Evolutionary conservation across 768 basidiomycete species (phyloP).

Genomic region (Lentinula detonsa): DNA sequence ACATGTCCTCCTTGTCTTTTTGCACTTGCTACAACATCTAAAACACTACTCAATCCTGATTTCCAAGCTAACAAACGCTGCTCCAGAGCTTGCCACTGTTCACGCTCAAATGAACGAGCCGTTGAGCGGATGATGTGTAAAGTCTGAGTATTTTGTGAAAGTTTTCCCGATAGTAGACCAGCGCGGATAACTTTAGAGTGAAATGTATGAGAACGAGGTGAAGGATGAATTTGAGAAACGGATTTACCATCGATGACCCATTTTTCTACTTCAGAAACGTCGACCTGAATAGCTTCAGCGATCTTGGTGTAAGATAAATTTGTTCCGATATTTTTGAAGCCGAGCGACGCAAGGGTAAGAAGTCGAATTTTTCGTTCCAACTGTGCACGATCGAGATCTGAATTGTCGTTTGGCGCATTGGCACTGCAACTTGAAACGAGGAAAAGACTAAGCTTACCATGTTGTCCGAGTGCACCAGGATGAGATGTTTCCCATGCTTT

Average conservation of each 20-base stretch:
- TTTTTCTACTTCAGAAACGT: conserved; percentile 64
- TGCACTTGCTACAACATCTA: conserved; percentile 63
- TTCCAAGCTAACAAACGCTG: conserved; percentile 76
- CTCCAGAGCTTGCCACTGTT: conserved; percentile 78
- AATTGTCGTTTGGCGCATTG: too few relatives aligned
- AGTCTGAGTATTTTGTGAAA: conserved; percentile 74
- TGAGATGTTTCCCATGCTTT: conserved; percentile 53
- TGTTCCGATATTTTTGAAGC: conserved; percentile 70
- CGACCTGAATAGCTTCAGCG: conserved; percentile 60
- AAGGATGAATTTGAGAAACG: not conserved
- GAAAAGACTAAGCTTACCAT: conserved; percentile 37
- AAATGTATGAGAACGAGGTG: not conserved
- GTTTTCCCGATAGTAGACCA: conserved; percentile 73
- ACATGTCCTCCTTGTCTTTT: conserved; percentile 35
- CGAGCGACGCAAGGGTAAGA: conserved; percentile 68
- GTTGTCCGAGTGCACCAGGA: conserved; percentile 41
- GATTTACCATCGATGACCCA: conserved; percentile 81
- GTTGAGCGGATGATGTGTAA: conserved; percentile 70
- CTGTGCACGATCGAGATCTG: conserved; percentile 51
- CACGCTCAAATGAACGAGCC: conserved; percentile 67
- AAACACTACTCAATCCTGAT: conserved; percentile 56
- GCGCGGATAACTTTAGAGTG: conserved; percentile 66
- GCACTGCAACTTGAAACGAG: not conserved
- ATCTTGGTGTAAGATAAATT: conserved; percentile 69
- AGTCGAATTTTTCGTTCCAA: conserved; percentile 79